phyloP scores from a whole-genome alignment of 805 yeast genomes.

The Pichia scutulata region DNA sequence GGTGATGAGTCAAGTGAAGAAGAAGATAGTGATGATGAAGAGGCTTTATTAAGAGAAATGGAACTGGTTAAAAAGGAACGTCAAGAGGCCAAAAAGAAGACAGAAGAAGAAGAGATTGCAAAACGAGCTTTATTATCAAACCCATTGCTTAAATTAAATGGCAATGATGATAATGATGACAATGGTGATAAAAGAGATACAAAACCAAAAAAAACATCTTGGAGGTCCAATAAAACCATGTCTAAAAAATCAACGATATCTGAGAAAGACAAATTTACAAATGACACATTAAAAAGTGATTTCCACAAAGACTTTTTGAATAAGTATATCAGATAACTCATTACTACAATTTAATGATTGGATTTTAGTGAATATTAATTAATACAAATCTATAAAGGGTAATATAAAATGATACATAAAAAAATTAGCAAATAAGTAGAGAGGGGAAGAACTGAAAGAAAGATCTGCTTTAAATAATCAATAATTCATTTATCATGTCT shows the following conservation, averaged over 20 bases:
- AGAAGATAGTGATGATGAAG: constrained; percentile 29
- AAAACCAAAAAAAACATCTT: background rate
- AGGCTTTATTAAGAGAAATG: constrained; percentile 36
- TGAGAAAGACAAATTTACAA: constrained; percentile 17
- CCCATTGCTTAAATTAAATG: constrained; percentile 15
- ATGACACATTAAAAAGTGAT: constrained; percentile 31
- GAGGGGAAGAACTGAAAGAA: background rate
- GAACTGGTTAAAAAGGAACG: constrained; percentile 32
- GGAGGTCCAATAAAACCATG: constrained; percentile 13
- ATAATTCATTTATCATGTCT: background rate
- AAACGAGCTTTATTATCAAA: constrained; percentile 20
- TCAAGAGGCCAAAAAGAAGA: constrained; percentile 19
- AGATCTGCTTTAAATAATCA: no score
- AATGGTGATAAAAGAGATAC: no score
- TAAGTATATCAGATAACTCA: constrained; percentile 28
- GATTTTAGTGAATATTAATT: background rate
- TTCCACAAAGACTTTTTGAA: constrained; percentile 37
- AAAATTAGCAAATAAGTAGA: background rate
- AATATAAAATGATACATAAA: background rate
- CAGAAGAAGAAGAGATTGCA: constrained; percentile 21
- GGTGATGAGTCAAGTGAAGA: background rate
- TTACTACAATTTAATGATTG: background rate
- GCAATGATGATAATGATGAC: background rate
- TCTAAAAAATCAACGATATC: background rate
- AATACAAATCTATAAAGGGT: background rate